Conservation (phyloP, 257 asterid genomes). For the Cinchona pubescens region DNA sequence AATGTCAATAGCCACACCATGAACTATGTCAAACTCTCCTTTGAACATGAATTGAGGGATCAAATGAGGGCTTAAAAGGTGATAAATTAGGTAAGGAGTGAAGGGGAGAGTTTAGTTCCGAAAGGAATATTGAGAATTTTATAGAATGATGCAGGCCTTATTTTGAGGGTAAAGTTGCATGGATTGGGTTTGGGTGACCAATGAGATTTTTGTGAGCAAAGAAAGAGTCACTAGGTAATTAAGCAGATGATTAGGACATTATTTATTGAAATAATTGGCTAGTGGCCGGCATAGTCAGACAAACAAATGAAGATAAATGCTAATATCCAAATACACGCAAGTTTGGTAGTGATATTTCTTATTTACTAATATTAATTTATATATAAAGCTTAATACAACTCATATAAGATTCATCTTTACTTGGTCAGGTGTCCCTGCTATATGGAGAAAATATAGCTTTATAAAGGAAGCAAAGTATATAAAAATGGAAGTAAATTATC, state of each 20-base stretch:
- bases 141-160: constrained; percentile 27
- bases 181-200: background rate
- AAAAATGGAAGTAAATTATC: background rate
- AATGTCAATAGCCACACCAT: constrained; percentile 18
- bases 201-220: constrained; percentile 10
- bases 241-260: constrained; percentile 15
- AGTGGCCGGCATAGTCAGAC: constrained; percentile 79
- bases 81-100: background rate
- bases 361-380: background rate
- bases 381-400: background rate
- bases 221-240: constrained; percentile 19
- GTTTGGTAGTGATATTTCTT: constrained; percentile 42
- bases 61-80: background rate
- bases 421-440: background rate
- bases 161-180: constrained; percentile 33
- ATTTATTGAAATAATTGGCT: constrained; percentile 22
- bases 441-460: background rate
- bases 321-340: constrained; percentile 45
- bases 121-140: constrained; percentile 16
- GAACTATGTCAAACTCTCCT: constrained; percentile 28
- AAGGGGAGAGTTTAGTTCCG: background rate
- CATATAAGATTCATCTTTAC: background rate
- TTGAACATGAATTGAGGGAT: constrained; percentile 20
- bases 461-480: background rate
- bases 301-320: constrained; percentile 33